Evolutionary conservation across 2,329 filamentous ascomycete species (phyloP), one percentile per base, ranked within the genome.

Genomic region (Bipolaris sorokiniana): DNA sequence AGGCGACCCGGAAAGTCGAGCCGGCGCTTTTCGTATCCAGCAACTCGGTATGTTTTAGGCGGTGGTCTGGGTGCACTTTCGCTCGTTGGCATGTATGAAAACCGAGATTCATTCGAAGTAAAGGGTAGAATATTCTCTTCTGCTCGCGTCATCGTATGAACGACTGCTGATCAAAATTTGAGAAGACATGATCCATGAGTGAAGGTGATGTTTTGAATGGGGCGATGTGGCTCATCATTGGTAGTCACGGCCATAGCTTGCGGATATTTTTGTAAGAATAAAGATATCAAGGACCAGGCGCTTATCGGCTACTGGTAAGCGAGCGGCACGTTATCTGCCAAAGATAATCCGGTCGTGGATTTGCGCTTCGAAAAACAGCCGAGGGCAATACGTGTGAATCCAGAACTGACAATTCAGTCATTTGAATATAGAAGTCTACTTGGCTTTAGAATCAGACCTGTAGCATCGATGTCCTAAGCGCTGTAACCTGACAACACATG

Each of bases 1-100:
- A 72, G 45, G 2, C 62, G 64, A 18, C 66, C 59, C 0, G 60
- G 33, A 10, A 72, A 33, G 26, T 72, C 59, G 0, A 68, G 41
- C 3, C 55, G 50, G 1, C 44, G 15, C n/a, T 54, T 52, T 2
- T 51, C 45, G 7, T 53, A 20, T 1, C 13, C 7, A 7, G 48
- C 37, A 1, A 42, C 2, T 46, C 34, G 48, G 28, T 49, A 54
- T 16, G 45, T 48, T 0, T 45, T 42, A 15, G 42, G 22, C 5
- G 52, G 26, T 20, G 2, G 10, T 1, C 6, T 40, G 5, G 33
- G 15, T 9, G 10, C 15, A 37, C 18, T 9, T 28, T 16, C 11
- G 16, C 11, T 3, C 1, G 45, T 16, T 33, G 31, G 13, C 2
- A 33, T n/a, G 11, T 42, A 13, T 5, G 4, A 6, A 1, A 6